These are phyloP conservation scores for Raphanus raphanistrum DNA, from an alignment of 345 rosid genomes.

Conservation along the genomic window DNA sequence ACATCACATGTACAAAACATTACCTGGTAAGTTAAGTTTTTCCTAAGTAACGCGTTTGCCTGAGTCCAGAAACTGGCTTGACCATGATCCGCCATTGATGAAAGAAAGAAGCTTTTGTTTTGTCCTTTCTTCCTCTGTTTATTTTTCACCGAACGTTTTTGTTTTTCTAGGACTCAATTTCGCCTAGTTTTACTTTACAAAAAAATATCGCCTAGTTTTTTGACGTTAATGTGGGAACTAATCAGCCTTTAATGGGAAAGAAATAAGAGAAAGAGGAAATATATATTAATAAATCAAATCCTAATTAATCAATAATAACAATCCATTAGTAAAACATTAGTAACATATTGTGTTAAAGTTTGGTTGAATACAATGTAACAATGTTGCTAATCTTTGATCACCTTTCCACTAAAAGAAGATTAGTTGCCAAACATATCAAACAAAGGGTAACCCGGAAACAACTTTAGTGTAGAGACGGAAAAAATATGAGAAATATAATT, in stretches of 20 bases:
- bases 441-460: neutral
- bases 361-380: slow-evolving; percentile 20
- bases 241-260: neutral
- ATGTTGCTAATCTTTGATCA: neutral
- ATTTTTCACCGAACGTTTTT: neutral
- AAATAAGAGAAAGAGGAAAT: neutral
- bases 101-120: slow-evolving; percentile 3
- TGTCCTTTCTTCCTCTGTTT: slow-evolving; percentile 11
- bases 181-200: neutral
- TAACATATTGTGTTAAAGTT: neutral
- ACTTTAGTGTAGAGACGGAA: neutral
- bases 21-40: slow-evolving; percentile 88
- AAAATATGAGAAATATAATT: neutral
- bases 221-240: neutral
- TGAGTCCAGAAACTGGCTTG: slow-evolving; percentile 68
- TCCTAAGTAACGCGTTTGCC: slow-evolving; percentile 76
- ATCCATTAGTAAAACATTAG: neutral
- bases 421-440: slow-evolving; percentile 5
- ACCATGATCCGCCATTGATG: slow-evolving; percentile 53
- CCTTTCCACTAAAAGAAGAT: neutral
- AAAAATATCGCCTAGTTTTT: neutral
- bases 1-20: neutral
- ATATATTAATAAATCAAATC: neutral
- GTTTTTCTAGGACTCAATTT: neutral
- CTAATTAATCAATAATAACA: neutral